A percentile compares a stretch with the other conserved stretches of the same genome.
Evolutionary conservation across 495 filamentous ascomycete genomes (phyloP).

Genomic region (Aspergillus bridgeri): DNA sequence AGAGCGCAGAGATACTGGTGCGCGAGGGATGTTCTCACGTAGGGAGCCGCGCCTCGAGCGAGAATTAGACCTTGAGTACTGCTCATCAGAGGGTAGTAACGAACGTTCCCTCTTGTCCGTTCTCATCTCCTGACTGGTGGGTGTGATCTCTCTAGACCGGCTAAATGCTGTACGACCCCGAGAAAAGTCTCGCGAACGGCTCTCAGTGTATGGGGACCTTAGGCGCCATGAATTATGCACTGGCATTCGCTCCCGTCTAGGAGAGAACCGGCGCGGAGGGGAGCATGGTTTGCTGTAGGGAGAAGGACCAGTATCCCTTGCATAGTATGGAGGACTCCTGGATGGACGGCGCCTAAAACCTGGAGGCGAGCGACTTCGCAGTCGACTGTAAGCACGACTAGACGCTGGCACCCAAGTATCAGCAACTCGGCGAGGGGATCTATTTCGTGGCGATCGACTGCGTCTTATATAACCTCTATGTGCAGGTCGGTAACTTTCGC

Average conservation of each 20-base stretch:
- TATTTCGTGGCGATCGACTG: slow-evolving; percentile 39
- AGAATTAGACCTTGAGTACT: slow-evolving; percentile 25
- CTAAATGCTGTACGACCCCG: slow-evolving; percentile 33
- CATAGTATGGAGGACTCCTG: slow-evolving; percentile 42
- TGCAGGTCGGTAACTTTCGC: slow-evolving; percentile 52
- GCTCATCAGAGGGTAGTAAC: slow-evolving; percentile 15
- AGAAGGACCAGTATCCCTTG: slow-evolving; percentile 31
- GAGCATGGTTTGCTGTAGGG: slow-evolving; percentile 39
- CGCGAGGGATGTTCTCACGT: slow-evolving; percentile 14
- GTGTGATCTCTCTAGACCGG: slow-evolving; percentile 32
- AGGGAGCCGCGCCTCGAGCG: slow-evolving; percentile 23
- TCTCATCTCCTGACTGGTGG: slow-evolving; percentile 29
- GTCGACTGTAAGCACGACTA: slow-evolving; percentile 33
- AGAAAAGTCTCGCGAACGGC: slow-evolving; percentile 31
- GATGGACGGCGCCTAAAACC: slow-evolving; percentile 45
- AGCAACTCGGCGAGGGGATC: slow-evolving; percentile 37
- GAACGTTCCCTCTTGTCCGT: slow-evolving; percentile 22
- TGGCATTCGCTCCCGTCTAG: slow-evolving; percentile 48
- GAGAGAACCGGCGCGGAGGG: slow-evolving; percentile 43
- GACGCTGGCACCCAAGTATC: slow-evolving; percentile 50
- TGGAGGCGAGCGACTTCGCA: slow-evolving; percentile 44
- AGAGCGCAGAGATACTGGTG: slow-evolving; percentile 15
- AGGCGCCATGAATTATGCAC: slow-evolving; percentile 37
- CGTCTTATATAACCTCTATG: slow-evolving; percentile 37
- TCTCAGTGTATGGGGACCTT: slow-evolving; percentile 41